Conservation (phyloP, 2,329 filamentous ascomycete genomes). For the Aspergillus sp. region DNA sequence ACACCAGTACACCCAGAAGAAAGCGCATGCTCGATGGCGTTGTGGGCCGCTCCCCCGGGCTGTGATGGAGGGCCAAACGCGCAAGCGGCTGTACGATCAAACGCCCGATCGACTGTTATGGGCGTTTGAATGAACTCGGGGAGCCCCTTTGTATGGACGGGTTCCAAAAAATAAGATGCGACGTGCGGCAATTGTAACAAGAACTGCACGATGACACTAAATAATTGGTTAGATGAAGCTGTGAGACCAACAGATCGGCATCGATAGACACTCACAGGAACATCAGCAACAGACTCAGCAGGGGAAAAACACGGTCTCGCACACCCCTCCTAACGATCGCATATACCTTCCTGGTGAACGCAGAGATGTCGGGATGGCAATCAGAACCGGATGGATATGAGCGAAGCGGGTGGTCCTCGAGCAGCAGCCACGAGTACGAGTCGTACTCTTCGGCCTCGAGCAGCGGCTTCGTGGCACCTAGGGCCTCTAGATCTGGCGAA, state of each 20-base stretch:
- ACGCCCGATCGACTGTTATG: constrained; percentile 8
- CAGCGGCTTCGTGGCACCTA: constrained; percentile 1
- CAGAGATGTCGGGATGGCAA: constrained; percentile 28
- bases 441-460: constrained; percentile 15
- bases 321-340: constrained; percentile 17
- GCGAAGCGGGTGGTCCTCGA: constrained; percentile 37
- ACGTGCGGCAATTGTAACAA: constrained; percentile 21
- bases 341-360: constrained; percentile 19
- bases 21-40: constrained; percentile 23
- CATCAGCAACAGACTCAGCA: constrained; percentile 27
- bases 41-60: constrained; percentile 18
- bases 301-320: constrained; percentile 23
- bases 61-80: constrained; percentile 21
- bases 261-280: constrained; percentile 20
- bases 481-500: not conserved
- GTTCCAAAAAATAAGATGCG: constrained; percentile 16
- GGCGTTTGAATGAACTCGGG: constrained; percentile 13
- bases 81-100: constrained; percentile 18
- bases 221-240: not conserved
- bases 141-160: constrained; percentile 4
- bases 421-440: constrained; percentile 20
- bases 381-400: constrained; percentile 29
- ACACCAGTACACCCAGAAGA: constrained; percentile 27
- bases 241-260: no score
- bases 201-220: constrained; percentile 23